phyloP scores from a whole-genome alignment of 2,329 filamentous ascomycete genomes.

The Pezicula neosporulosa region DNA sequence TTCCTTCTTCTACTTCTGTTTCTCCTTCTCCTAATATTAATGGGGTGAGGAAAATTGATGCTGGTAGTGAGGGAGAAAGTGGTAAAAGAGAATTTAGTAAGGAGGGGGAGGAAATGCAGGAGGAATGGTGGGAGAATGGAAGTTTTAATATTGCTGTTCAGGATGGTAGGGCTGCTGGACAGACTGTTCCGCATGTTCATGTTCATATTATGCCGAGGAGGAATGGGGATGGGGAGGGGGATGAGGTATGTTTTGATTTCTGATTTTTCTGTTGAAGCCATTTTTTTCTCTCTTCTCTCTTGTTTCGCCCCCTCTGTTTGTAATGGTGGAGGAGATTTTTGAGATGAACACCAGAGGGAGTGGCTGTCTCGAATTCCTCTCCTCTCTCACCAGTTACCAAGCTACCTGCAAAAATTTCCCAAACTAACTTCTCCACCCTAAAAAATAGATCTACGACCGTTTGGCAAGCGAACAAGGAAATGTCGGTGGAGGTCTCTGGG shows the following conservation, averaged over 20 bases:
- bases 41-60: too few relatives aligned
- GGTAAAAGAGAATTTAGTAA: conserved; percentile 29
- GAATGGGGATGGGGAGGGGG: conserved; percentile 53
- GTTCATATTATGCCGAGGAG: conserved; percentile 83
- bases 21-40: not conserved
- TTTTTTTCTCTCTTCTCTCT: too few relatives aligned
- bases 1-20: too few relatives aligned
- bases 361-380: too few relatives aligned
- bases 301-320: too few relatives aligned
- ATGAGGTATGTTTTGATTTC: conserved; percentile 39
- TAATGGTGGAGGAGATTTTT: too few relatives aligned
- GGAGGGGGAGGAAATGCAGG: conserved; percentile 20
- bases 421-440: too few relatives aligned
- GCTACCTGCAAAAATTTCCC: too few relatives aligned
- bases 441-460: conserved; percentile 63
- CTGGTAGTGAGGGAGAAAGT: too few relatives aligned
- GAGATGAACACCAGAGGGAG: too few relatives aligned
- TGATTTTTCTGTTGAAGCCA: too few relatives aligned
- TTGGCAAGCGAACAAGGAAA: conserved; percentile 86
- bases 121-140: conserved; percentile 43
- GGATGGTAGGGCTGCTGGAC: conserved; percentile 84
- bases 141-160: conserved; percentile 95
- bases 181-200: conserved; percentile 92
- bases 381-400: too few relatives aligned
- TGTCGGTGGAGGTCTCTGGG: conserved; percentile 67